Evolutionary conservation across 1,284 basidiomycete genomes (phyloP), one percentile per base, ranked within the genome.

Genomic region (Fistulina hepatica): DNA sequence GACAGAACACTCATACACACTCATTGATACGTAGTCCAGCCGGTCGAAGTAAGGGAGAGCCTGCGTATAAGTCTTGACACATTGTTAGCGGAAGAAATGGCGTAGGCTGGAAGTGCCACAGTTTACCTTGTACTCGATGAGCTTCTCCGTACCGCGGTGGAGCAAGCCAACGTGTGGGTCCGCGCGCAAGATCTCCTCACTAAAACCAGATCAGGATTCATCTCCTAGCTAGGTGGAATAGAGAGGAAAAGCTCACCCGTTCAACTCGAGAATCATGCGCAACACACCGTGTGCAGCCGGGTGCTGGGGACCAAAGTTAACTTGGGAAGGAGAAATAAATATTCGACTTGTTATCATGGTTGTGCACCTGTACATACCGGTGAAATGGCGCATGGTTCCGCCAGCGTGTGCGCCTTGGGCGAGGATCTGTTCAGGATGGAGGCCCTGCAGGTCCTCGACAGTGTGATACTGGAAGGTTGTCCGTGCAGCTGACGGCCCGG

Each of bases 71-170:
- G 84, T 97, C 71, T 99, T 99, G 28, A 31, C n/a, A n/a, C n/a
- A n/a, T n/a, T n/a, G n/a, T n/a, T n/a, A n/a, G n/a, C n/a, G n/a
- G n/a, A n/a, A n/a, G n/a, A n/a, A n/a, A n/a, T n/a, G n/a, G n/a
- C n/a, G n/a, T n/a, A n/a, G n/a, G n/a, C n/a, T n/a, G n/a, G n/a
- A n/a, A n/a, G n/a, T n/a, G n/a, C n/a, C n/a, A n/a, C n/a, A n/a
- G n/a, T n/a, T n/a, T n/a, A n/a, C n/a, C n/a, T n/a, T n/a, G 75
- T 94, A 97, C 65, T 98, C 94, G 54, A 97, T 98, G 40, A 99
- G 73, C 64, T 98, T 98, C 61, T 98, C 94, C 13, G 94, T 98
- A 25, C 93, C 94, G 53, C 95, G 81, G 63, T 98, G 94, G 43
- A 99, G 73, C 27, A 99, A 73, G 45, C 94, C 95, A 52, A 98